These are phyloP conservation scores for Cryphonectria radicalis DNA, from an alignment of 2,329 filamentous ascomycete genomes.

Conservation along the genomic window DNA sequence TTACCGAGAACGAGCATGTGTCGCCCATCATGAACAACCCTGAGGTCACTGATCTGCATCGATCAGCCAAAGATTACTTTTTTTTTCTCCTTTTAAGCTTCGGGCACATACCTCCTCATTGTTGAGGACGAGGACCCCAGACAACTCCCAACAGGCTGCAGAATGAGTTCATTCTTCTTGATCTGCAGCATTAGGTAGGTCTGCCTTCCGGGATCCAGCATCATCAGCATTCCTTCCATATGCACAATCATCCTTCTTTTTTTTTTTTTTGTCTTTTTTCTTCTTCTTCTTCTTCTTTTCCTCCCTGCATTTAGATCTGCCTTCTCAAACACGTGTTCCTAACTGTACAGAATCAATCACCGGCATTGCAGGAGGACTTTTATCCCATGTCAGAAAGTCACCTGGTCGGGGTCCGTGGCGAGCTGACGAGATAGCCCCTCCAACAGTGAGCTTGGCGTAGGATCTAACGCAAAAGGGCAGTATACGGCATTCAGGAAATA, in stretches of 20 bases:
- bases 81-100: background rate
- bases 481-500: background rate
- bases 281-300: background rate
- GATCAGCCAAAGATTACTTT: background rate
- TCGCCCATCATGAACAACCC: background rate
- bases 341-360: background rate
- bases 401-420: background rate
- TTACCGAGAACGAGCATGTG: no score
- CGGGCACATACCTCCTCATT: background rate
- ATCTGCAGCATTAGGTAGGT: background rate
- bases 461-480: background rate
- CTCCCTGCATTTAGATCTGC: background rate
- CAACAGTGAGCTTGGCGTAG: background rate
- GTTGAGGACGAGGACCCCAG: background rate
- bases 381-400: background rate
- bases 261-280: background rate
- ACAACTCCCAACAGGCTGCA: no score
- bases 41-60: background rate
- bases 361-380: background rate
- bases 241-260: background rate
- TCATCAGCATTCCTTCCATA: background rate
- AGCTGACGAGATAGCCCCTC: constrained; percentile 1
- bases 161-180: background rate
- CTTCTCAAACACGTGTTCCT: background rate
- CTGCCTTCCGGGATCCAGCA: background rate